Percentiles rank a stretch among this genome's conserved stretches.
These are phyloP conservation scores for Boletus rex-veris DNA, from an alignment of 768 basidiomycete species.

Conservation along the genomic window DNA sequence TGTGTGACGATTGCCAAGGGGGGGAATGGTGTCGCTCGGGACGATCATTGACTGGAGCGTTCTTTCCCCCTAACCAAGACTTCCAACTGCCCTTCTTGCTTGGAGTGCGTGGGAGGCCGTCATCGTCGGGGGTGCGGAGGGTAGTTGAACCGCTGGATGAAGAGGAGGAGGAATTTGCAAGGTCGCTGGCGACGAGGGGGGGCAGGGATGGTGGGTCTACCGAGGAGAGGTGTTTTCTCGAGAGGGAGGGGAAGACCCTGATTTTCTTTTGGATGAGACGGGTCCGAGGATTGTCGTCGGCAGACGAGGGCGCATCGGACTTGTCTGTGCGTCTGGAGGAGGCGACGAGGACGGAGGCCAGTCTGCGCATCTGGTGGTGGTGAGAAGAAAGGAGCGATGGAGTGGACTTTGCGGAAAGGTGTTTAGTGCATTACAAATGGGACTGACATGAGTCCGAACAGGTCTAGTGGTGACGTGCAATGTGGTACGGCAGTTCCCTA, in stretches of 20 bases:
- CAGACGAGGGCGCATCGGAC: conserved; percentile 14
- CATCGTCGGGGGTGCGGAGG: conserved; percentile 61
- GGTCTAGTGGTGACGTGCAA: neutral
- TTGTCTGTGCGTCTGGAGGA: conserved; percentile 35
- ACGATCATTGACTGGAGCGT: conserved; percentile 26
- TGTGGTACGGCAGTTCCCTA: conserved; percentile 15
- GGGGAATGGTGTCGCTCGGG: conserved; percentile 23
- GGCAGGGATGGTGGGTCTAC: conserved; percentile 16
- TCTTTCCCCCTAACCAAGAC: conserved; percentile 50
- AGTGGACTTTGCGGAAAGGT: conserved; percentile 5
- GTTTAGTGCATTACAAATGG: conserved; percentile 37
- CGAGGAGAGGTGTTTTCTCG: conserved; percentile 23
- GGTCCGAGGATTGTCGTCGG: conserved; percentile 11
- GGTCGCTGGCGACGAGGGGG: conserved; percentile 30
- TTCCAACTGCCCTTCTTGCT: conserved; percentile 51
- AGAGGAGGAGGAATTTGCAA: conserved; percentile 56
- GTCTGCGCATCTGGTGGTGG: conserved; percentile 54
- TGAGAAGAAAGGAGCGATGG: conserved; percentile 18
- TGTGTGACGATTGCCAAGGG: conserved; percentile 32
- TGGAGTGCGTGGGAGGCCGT: conserved; percentile 35
- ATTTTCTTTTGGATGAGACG: conserved; percentile 23
- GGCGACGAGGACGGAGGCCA: conserved; percentile 57
- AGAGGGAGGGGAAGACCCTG: conserved; percentile 25
- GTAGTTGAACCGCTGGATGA: conserved; percentile 51
- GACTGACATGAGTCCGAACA: conserved; percentile 18